Conservation (phyloP, 495 filamentous ascomycete species). For the Cercophora newfieldiana region DNA sequence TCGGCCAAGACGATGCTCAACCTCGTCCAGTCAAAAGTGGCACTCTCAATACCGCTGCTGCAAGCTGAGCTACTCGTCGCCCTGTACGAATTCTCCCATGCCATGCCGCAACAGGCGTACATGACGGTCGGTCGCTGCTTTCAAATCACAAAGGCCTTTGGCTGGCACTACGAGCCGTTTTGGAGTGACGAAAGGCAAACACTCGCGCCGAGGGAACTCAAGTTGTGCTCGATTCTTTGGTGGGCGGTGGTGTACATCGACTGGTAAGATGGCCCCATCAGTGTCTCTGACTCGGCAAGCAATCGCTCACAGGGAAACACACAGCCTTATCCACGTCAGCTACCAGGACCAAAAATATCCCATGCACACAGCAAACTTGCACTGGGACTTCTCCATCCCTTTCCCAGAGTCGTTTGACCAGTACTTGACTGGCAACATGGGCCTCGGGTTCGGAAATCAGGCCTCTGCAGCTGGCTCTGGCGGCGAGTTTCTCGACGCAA, state of each 20-base stretch:
- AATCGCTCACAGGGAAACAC: neutral
- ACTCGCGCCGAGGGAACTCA: conserved; percentile 21
- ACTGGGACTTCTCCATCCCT: conserved; percentile 23
- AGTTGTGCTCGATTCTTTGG: conserved; percentile 35
- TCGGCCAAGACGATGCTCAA: conserved; percentile 32
- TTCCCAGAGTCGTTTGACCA: conserved; percentile 29
- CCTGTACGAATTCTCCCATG: conserved; percentile 81
- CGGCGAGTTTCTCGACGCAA: conserved; percentile 19
- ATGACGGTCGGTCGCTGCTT: conserved; percentile 30
- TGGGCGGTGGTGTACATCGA: conserved; percentile 37
- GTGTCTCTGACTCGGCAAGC: no score
- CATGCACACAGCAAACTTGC: conserved; percentile 24
- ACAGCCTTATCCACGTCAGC: conserved; percentile 28
- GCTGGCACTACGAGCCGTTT: conserved; percentile 29
- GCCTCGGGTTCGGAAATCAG: conserved; percentile 15
- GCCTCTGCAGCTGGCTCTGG: neutral
- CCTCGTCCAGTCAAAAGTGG: conserved; percentile 26
- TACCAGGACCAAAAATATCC: conserved; percentile 32
- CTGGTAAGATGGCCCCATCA: conserved; percentile 21
- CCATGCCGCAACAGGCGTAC: conserved; percentile 66
- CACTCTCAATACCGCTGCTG: conserved; percentile 42
- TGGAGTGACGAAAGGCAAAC: conserved; percentile 23
- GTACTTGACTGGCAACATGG: conserved; percentile 15
- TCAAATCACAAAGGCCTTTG: conserved; percentile 30
- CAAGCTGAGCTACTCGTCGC: conserved; percentile 77